Evolutionary conservation across 2,329 filamentous ascomycete species (phyloP).

Genomic region (Pseudocercospora vitis): DNA sequence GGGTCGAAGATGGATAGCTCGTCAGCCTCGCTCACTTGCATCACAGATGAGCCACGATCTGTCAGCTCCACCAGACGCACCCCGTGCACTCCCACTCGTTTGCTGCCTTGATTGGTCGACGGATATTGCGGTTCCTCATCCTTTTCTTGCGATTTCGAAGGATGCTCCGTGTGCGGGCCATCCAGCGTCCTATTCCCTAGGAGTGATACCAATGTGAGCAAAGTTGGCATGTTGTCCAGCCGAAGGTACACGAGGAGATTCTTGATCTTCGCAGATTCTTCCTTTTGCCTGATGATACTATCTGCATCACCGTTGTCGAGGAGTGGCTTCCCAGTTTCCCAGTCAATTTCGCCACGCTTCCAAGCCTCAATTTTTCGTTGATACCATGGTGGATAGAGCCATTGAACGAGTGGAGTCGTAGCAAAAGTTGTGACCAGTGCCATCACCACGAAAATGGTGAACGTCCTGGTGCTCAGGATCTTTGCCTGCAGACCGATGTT

Average conservation of each 20-base stretch:
- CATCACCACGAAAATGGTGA: constrained; percentile 95
- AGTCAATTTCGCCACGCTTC: constrained; percentile 87
- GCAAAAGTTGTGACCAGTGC: constrained; percentile 81
- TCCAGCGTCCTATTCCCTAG: constrained; percentile 59
- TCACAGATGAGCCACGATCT: constrained; percentile 90
- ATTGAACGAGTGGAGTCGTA: constrained; percentile 73
- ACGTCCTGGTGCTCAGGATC: constrained; percentile 73
- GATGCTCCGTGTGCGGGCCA: constrained; percentile 41
- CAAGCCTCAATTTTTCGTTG: constrained; percentile 70
- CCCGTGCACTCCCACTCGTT: constrained; percentile 62
- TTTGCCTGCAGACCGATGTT: constrained; percentile 21
- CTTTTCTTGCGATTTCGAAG: constrained; percentile 30
- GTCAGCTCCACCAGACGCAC: constrained; percentile 84
- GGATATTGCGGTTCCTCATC: constrained; percentile 5
- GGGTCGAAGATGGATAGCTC: constrained; percentile 69
- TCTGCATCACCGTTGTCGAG: constrained; percentile 34
- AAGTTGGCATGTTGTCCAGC: constrained; percentile 76
- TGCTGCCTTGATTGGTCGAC: constrained; percentile 3
- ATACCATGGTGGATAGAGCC: constrained; percentile 75
- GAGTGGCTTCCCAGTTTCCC: constrained; percentile 64
- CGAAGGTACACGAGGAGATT: constrained; percentile 78
- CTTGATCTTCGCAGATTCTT: constrained; percentile 55
- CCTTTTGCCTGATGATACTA: constrained; percentile 49
- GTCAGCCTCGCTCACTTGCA: constrained; percentile 83
- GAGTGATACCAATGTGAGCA: constrained; percentile 79